Evolutionary conservation across 305 asterid species (phyloP).

Genomic region (Fraxinus xanthoxyloides): DNA sequence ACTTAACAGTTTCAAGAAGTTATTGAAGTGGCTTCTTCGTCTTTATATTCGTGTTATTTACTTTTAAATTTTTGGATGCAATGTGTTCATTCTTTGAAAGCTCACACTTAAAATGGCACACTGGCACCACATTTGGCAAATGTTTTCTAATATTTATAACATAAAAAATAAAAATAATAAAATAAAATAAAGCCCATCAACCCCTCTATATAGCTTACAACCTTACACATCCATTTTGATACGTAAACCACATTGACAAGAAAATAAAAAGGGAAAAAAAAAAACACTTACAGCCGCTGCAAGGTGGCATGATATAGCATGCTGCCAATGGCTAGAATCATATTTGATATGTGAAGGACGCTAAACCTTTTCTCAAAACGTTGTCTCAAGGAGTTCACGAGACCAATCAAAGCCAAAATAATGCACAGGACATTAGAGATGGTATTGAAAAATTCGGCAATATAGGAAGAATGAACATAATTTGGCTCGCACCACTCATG

Average conservation of each 20-base stretch:
- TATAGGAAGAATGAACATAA: constrained; percentile 72
- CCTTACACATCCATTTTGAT: background rate
- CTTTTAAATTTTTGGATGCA: background rate
- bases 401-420: constrained; percentile 76
- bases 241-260: constrained; percentile 6
- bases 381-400: constrained; percentile 68
- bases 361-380: constrained; percentile 86
- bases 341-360: constrained; percentile 80
- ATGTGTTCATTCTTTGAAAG: background rate
- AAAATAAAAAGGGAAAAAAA: background rate
- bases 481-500: constrained; percentile 93
- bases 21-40: background rate
- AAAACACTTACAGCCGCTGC: constrained; percentile 59
- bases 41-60: background rate
- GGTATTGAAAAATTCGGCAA: constrained; percentile 86
- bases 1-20: background rate
- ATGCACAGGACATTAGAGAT: constrained; percentile 71
- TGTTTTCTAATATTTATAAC: background rate
- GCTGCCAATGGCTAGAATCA: constrained; percentile 87
- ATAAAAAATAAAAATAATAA: background rate
- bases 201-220: background rate
- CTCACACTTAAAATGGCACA: background rate
- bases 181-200: background rate
- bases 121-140: background rate
- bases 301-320: constrained; percentile 79